A percentile compares a stretch with the other conserved stretches of the same genome.
Evolutionary conservation across 768 basidiomycete species (phyloP).

Genomic region (Xerocomus brunneocitrinus): DNA sequence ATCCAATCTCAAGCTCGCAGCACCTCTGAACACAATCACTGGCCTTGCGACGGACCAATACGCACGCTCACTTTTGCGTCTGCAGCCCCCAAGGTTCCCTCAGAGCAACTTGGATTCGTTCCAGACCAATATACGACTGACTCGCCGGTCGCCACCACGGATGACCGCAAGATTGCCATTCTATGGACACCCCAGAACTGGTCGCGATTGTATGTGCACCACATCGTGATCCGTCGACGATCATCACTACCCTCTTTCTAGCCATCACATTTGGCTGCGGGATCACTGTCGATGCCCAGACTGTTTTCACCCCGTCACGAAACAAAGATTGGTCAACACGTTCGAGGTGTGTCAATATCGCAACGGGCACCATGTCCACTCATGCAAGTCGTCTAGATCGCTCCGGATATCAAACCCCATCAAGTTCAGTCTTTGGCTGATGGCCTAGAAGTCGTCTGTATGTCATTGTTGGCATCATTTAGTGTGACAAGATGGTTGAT

Average conservation of each 20-base stretch:
- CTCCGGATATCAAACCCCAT: slow-evolving; percentile 63
- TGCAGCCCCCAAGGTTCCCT: slow-evolving; percentile 8
- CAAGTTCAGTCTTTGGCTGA: slow-evolving; percentile 49
- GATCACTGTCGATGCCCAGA: slow-evolving; percentile 89
- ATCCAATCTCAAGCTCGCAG: not conserved
- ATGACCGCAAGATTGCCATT: slow-evolving; percentile 58
- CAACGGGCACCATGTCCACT: not conserved
- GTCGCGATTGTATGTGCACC: slow-evolving; percentile 67
- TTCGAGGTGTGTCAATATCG: slow-evolving; percentile 53
- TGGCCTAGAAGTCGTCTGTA: slow-evolving; percentile 76
- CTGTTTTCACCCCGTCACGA: slow-evolving; percentile 85
- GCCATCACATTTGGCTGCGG: slow-evolving; percentile 87
- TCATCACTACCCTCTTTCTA: slow-evolving; percentile 29
- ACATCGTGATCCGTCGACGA: not conserved
- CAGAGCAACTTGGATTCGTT: slow-evolving; percentile 29
- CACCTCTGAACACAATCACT: not conserved
- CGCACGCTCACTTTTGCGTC: not conserved
- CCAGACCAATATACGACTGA: slow-evolving; percentile 23
- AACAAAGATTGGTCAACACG: slow-evolving; percentile 85
- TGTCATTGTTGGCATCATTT: slow-evolving; percentile 20
- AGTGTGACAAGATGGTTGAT: not conserved
- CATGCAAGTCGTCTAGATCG: slow-evolving; percentile 51
- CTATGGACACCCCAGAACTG: slow-evolving; percentile 69
- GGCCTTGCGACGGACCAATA: too few relatives aligned
- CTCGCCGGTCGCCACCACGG: slow-evolving; percentile 51